Percentiles rank a stretch among this genome's conserved stretches.
These are phyloP conservation scores for Sugiyamaella novakii DNA, from an alignment of 1,139 yeast species.

Conservation along the genomic window DNA sequence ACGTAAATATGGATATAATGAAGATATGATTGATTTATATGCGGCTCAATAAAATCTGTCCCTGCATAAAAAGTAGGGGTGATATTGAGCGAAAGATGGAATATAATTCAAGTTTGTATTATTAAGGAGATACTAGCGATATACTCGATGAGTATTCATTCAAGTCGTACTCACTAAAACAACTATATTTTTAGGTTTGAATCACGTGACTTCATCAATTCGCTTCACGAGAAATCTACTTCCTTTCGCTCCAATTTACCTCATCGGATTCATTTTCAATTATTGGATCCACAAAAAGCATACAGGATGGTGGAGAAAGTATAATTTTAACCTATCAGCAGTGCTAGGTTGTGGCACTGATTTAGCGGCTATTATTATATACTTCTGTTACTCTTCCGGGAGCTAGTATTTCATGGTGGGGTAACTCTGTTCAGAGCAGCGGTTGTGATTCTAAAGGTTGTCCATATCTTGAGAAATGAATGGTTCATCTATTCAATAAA, in stretches of 20 bases:
- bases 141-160: too few relatives aligned
- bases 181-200: too few relatives aligned
- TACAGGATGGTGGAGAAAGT: constrained; percentile 50
- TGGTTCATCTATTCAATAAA: too few relatives aligned
- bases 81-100: too few relatives aligned
- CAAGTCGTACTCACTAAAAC: too few relatives aligned
- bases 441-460: constrained; percentile 19
- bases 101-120: too few relatives aligned
- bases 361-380: constrained; percentile 46
- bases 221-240: too few relatives aligned
- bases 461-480: too few relatives aligned
- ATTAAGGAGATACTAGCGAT: too few relatives aligned
- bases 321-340: constrained; percentile 56
- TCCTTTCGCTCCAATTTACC: too few relatives aligned
- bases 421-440: constrained; percentile 47
- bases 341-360: constrained; percentile 59
- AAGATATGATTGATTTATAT: background rate
- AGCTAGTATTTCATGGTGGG: constrained; percentile 57
- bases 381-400: constrained; percentile 54
- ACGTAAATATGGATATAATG: background rate
- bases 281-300: constrained; percentile 53
- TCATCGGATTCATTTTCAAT: constrained; percentile 54
- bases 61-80: background rate
- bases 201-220: too few relatives aligned
- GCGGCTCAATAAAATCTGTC: constrained; percentile 2